Percentiles rank a stretch among this genome's conserved stretches.
Evolutionary conservation across 179 eudicot genomes (phyloP).

Genomic region (Monotropa hypopitys): DNA sequence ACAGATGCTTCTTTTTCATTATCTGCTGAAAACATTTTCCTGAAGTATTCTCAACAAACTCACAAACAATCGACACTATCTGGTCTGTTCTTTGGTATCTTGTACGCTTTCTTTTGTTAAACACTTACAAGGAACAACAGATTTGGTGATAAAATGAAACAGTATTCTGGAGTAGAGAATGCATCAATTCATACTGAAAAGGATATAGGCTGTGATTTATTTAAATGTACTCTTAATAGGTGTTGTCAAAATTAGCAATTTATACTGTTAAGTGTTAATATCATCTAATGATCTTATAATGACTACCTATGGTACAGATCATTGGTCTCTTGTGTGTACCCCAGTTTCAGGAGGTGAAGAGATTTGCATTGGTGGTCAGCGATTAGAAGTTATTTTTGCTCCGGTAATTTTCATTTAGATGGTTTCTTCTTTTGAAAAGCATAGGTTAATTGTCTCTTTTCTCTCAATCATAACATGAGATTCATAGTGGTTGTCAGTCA

Average conservation of each 20-base stretch:
- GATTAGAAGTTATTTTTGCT: conserved; percentile 48
- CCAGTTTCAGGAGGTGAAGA: conserved; percentile 57
- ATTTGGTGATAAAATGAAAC: not conserved
- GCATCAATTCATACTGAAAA: not conserved
- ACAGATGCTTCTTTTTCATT: not conserved
- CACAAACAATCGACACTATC: not conserved
- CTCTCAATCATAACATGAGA: not conserved
- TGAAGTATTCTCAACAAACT: not conserved
- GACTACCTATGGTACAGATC: conserved; percentile 36
- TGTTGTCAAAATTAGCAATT: not conserved
- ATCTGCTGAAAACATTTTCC: not conserved
- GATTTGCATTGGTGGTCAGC: conserved; percentile 63
- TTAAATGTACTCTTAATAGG: too few relatives aligned
- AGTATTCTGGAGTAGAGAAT: not conserved
- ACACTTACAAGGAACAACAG: not conserved
- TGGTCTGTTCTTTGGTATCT: not conserved
- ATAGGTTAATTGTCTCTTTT: not conserved
- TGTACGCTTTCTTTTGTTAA: not conserved
- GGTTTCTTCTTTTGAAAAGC: not conserved
- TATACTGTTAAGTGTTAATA: not conserved
- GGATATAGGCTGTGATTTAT: not conserved
- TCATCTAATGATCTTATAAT: conserved; percentile 6
- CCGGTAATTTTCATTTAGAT: conserved; percentile 37
- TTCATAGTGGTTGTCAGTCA: not conserved
- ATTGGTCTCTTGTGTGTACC: conserved; percentile 60